phyloP scores from a whole-genome alignment of 2,329 filamentous ascomycete genomes.

The Chrysoporthe deuterocubensis region DNA sequence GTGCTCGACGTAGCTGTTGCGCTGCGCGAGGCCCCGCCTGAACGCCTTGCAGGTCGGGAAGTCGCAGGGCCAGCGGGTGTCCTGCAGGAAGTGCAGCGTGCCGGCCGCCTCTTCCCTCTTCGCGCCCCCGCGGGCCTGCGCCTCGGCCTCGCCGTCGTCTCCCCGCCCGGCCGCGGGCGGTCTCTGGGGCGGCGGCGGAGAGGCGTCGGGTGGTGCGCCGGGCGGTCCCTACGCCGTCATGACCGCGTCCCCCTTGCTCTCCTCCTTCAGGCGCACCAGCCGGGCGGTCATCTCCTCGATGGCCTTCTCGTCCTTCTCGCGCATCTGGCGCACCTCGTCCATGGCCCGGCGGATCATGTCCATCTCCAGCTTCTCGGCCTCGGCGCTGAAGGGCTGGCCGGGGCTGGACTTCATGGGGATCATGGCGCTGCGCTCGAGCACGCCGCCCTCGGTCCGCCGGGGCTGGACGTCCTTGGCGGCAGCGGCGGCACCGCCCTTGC shows the following conservation, averaged over 20 bases:
- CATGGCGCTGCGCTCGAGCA: conserved; percentile 72
- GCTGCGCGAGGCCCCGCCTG: background rate
- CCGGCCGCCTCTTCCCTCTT: background rate
- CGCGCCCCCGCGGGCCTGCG: background rate
- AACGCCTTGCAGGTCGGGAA: background rate
- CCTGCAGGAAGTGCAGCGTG: background rate
- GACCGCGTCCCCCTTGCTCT: conserved; percentile 42
- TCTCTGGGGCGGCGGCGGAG: too few species aligned
- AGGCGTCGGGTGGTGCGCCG: background rate
- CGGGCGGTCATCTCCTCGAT: conserved; percentile 68
- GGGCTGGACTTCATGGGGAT: conserved; percentile 70
- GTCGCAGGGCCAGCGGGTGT: background rate
- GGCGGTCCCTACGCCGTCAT: conserved; percentile 2
- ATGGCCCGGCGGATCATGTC: conserved; percentile 66
- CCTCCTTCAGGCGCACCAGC: conserved; percentile 62
- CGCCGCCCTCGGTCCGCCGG: conserved; percentile 50
- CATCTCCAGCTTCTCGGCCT: conserved; percentile 68
- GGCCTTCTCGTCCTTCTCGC: conserved; percentile 60
- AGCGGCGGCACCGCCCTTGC: conserved; percentile 52
- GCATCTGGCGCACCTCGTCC: conserved; percentile 65
- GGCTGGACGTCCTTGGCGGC: conserved; percentile 39
- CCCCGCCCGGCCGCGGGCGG: too few species aligned
- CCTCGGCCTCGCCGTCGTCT: background rate
- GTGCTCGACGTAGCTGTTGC: background rate
- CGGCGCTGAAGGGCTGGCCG: conserved; percentile 73